Conservation (phyloP, 108 stramenopile genomes). For the Cylindrotheca fusiformis region DNA sequence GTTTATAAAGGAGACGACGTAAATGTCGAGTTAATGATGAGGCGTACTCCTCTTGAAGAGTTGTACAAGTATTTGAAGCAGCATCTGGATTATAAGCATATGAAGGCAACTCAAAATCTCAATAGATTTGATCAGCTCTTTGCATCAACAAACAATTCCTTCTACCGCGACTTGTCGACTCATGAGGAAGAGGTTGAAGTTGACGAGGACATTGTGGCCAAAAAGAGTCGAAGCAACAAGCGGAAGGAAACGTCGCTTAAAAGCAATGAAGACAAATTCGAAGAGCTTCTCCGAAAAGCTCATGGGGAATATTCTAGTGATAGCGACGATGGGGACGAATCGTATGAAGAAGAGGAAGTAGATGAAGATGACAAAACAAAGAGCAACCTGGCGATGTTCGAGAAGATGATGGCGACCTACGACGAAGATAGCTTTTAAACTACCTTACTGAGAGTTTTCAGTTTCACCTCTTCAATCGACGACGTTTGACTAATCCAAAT, state of each 20-base stretch:
- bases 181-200: not conserved
- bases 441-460: no score
- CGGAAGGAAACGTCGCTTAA: not conserved
- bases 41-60: conserved; percentile 16
- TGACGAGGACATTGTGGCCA: not conserved
- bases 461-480: no score
- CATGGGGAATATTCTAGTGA: not conserved
- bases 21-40: conserved; percentile 13
- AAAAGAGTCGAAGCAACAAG: not conserved
- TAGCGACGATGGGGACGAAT: not conserved
- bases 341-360: not conserved
- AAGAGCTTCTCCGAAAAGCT: not conserved
- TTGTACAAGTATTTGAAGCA: conserved; percentile 30
- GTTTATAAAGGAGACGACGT: conserved; percentile 20
- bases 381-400: not conserved
- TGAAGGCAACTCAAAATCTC: not conserved
- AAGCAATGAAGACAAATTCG: conserved; percentile 9
- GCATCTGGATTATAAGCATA: conserved; percentile 16
- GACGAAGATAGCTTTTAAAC: not conserved
- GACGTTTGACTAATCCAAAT: no score
- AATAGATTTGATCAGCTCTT: not conserved
- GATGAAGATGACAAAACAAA: not conserved
- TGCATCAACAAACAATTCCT: not conserved
- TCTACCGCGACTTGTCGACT: not conserved
- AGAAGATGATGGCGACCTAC: not conserved